Conservation (phyloP, 441 rosid genomes). For the Euphorbia celastroides region DNA sequence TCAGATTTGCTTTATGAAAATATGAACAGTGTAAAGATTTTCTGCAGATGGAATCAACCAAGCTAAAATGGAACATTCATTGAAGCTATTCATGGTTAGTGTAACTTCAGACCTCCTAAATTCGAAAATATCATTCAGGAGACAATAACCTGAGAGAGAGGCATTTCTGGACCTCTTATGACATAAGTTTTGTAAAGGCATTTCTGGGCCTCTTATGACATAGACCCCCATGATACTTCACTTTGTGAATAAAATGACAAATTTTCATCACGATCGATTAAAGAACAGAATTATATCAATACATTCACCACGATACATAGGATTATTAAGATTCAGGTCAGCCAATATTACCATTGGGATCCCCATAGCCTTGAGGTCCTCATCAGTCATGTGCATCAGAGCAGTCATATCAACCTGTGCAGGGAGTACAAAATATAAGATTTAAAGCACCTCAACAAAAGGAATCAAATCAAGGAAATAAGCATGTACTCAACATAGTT, state of each 20-base stretch:
- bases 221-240: neutral
- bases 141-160: too few species aligned
- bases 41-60: neutral
- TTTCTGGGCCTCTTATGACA: neutral
- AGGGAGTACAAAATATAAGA: slow-evolving; percentile 17
- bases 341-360: slow-evolving; percentile 73
- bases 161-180: too few species aligned
- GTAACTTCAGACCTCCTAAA: too few species aligned
- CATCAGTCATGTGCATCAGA: slow-evolving; percentile 90
- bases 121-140: too few species aligned
- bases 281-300: neutral
- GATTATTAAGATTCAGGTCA: neutral
- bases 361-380: slow-evolving; percentile 82
- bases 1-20: neutral
- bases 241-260: neutral
- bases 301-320: neutral
- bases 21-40: neutral
- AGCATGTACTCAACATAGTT: slow-evolving; percentile 6
- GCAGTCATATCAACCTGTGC: slow-evolving; percentile 97
- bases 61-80: neutral
- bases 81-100: too few species aligned
- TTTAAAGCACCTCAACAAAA: slow-evolving; percentile 8
- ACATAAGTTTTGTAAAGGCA: too few species aligned
- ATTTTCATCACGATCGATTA: neutral
- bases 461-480: neutral